Evolutionary conservation across 768 basidiomycete species (phyloP), one percentile per base, ranked within the genome.

Genomic region (Leccinum truebloodii): DNA sequence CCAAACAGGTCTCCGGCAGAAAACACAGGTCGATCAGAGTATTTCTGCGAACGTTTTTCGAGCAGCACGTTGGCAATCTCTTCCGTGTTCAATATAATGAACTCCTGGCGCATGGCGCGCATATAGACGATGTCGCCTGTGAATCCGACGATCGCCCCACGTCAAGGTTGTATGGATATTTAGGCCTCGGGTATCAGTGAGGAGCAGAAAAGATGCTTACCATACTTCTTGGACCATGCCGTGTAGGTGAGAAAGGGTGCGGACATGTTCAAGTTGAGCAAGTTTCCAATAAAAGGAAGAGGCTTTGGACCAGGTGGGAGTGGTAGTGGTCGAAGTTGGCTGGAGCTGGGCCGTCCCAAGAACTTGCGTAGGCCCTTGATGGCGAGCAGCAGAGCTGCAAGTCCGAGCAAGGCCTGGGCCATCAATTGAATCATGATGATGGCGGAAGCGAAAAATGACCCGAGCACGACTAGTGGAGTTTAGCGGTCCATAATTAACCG

Each of bases 1-100:
- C 64, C 64, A 16, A 73, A 68, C 35, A 41, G 18, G 18, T n/a
- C 39, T 41, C 18, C 39, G 39, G 39, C 39, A 18, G 39, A 41
- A 41, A 41, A 41, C 39, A 41, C 39, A 41, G 39, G 39, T 41
- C 39, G 39, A 41, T 41, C 39, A 41, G 39, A 41, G 18, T 41
- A 41, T 41, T 41, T 41, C 39, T n/a, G 39, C 39, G 39, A 41
- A 41, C 39, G 39, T 41, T 41, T 41, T 41, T 41, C 39, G 39
- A 41, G 39, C 8, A 41, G 18, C 39, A 41, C 13, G 8, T 41
- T 41, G 7, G 39, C 18, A n/a, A 41, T 16, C 18, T 41, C 39
- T 41, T 41, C 39, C 39, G 39, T 4, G 39, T 41, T 41, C 39
- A 41, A 41, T 41, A 41, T 41, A 41, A 41, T 3, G 18, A 41